Evolutionary conservation across 768 basidiomycete species (phyloP).

Genomic region (Polyporus arcularius): DNA sequence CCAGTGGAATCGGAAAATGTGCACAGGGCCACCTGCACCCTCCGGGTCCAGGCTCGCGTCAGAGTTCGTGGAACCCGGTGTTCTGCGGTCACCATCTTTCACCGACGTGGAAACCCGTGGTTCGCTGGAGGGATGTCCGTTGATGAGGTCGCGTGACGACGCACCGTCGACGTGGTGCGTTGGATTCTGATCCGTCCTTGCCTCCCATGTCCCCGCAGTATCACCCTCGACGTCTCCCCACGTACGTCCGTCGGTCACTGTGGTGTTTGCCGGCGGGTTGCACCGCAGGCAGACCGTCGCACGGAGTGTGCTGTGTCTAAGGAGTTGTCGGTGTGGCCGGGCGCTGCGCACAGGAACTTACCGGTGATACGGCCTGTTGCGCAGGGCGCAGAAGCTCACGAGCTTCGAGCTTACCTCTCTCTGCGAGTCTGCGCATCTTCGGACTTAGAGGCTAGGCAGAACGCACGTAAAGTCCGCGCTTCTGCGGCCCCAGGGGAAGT

Average conservation of each 20-base stretch:
- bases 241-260: too few species aligned
- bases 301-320: too few species aligned
- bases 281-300: too few species aligned
- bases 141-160: background rate
- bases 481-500: constrained; percentile 12
- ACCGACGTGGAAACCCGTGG: background rate
- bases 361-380: too few species aligned
- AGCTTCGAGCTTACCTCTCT: background rate
- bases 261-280: too few species aligned
- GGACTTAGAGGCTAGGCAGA: background rate
- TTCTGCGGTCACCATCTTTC: background rate
- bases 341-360: too few species aligned
- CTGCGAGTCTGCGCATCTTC: background rate
- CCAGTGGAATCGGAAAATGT: too few species aligned
- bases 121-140: background rate
- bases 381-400: too few species aligned
- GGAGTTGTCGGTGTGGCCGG: too few species aligned
- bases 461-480: constrained; percentile 9
- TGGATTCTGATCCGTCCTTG: background rate
- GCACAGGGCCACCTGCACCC: too few species aligned
- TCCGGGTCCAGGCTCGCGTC: background rate
- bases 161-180: background rate
- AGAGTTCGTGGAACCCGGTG: background rate
- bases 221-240: too few species aligned
- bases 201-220: background rate